These are phyloP conservation scores for Alternaria arborescens DNA, from an alignment of 2,329 filamentous ascomycete genomes.

Conservation along the genomic window DNA sequence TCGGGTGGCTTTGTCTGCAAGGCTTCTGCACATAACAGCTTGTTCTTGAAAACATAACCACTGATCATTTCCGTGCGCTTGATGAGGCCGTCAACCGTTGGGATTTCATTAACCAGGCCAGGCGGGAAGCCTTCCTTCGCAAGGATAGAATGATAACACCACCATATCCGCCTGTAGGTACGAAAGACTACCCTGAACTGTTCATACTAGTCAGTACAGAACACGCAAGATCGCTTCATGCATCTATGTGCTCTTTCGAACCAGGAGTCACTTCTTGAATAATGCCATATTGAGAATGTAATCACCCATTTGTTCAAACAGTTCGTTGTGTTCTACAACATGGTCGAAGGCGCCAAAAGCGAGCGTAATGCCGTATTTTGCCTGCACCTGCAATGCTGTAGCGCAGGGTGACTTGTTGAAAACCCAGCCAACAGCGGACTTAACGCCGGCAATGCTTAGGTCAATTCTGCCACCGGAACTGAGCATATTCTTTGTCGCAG, in stretches of 20 bases:
- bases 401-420: neutral
- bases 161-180: neutral
- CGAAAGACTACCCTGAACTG: neutral
- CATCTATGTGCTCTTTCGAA: no score
- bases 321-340: neutral
- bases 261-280: neutral
- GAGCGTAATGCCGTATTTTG: neutral
- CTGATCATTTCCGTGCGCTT: neutral
- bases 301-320: neutral
- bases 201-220: neutral
- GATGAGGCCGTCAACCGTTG: neutral
- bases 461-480: neutral
- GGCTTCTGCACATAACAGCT: constrained; percentile 4
- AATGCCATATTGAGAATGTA: neutral
- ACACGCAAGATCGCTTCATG: neutral
- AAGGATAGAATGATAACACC: neutral
- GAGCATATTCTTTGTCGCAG: neutral
- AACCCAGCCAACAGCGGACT: neutral
- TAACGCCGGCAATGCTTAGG: neutral
- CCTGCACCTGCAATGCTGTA: neutral
- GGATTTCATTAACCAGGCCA: neutral
- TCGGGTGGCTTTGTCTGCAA: constrained; percentile 1
- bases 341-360: neutral
- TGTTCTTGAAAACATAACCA: neutral
- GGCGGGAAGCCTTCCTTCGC: neutral